These are phyloP conservation scores for Hemileccinum impolitum DNA, from an alignment of 768 basidiomycete species.

Conservation along the genomic window DNA sequence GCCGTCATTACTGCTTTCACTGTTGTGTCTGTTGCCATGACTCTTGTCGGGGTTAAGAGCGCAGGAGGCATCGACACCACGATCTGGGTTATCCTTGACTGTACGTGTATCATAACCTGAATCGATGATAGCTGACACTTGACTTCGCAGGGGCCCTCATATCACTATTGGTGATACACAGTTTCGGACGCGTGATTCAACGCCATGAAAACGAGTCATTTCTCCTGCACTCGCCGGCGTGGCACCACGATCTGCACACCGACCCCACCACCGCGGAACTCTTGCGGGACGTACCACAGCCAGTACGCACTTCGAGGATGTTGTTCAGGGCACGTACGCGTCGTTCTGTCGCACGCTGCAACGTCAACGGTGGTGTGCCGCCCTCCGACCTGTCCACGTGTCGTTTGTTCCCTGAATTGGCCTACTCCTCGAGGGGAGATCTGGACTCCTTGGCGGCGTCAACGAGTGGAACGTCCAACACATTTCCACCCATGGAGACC, in stretches of 20 bases:
- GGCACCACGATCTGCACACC: slow-evolving; percentile 35
- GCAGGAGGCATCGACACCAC: slow-evolving; percentile 43
- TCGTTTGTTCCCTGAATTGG: slow-evolving; percentile 9
- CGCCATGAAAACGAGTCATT: slow-evolving; percentile 60
- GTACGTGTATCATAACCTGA: slow-evolving; percentile 33
- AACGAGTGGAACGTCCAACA: slow-evolving; percentile 14
- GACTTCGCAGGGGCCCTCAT: slow-evolving; percentile 47
- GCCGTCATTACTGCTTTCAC: slow-evolving; percentile 49
- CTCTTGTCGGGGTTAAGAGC: slow-evolving; percentile 48
- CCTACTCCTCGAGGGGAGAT: slow-evolving; percentile 7
- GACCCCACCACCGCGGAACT: slow-evolving; percentile 13
- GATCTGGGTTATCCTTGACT: slow-evolving; percentile 54
- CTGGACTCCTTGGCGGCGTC: slow-evolving; percentile 10
- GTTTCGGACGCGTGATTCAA: slow-evolving; percentile 54
- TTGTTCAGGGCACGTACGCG: slow-evolving; percentile 3
- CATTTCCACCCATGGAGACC: slow-evolving; percentile 8
- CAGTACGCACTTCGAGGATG: background rate
- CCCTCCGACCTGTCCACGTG: slow-evolving; percentile 4
- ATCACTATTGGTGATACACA: slow-evolving; percentile 55
- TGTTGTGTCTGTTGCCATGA: slow-evolving; percentile 46
- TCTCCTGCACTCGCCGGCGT: slow-evolving; percentile 45
- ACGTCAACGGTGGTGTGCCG: background rate
- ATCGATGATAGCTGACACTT: slow-evolving; percentile 7
- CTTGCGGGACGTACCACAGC: slow-evolving; percentile 2
- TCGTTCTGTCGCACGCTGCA: background rate